Conservation (phyloP, 2,329 filamentous ascomycete genomes). For the Didymella segeticola region DNA sequence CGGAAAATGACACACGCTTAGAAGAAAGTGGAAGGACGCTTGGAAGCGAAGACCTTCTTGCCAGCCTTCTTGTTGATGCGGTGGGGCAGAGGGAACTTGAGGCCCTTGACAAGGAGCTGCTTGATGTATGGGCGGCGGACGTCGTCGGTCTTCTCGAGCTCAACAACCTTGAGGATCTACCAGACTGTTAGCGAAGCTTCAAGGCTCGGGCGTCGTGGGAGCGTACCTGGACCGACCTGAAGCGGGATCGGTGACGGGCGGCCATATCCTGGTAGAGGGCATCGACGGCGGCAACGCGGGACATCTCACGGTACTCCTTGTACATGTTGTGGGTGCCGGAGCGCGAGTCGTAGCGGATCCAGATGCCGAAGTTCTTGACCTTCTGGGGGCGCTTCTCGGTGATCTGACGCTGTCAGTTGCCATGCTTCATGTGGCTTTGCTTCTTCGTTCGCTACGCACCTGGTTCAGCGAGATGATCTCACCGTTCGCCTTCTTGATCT, state of each 20-base stretch:
- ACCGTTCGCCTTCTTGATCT: constrained; percentile 99
- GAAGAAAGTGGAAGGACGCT: constrained; percentile 96
- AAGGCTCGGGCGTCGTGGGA: not conserved
- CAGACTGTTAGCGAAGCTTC: not conserved
- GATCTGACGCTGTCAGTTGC: constrained; percentile 66
- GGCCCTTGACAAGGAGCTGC: constrained; percentile 93
- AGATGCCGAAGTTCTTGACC: constrained; percentile 99
- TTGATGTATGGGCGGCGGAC: constrained; percentile 99
- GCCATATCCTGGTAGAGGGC: constrained; percentile 99
- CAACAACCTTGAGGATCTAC: constrained; percentile 98
- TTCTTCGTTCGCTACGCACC: constrained; percentile 67
- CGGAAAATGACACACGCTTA: constrained; percentile 64
- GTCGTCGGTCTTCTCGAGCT: constrained; percentile 92
- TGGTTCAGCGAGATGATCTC: constrained; percentile 98
- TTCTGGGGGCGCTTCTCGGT: constrained; percentile 98
- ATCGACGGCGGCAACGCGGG: constrained; percentile 92
- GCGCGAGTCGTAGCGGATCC: constrained; percentile 99
- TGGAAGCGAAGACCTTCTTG: constrained; percentile 92
- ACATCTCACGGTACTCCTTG: constrained; percentile 99
- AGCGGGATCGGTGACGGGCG: constrained; percentile 95
- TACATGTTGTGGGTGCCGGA: constrained; percentile 99
- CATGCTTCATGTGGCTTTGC: not conserved
- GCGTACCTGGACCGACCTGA: constrained; percentile 97
- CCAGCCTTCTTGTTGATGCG: constrained; percentile 81
- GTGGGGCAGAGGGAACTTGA: constrained; percentile 99